Evolutionary conservation across 1,284 basidiomycete genomes (phyloP), one percentile per base, ranked within the genome.

Genomic region (Cystobasidium sp.): DNA sequence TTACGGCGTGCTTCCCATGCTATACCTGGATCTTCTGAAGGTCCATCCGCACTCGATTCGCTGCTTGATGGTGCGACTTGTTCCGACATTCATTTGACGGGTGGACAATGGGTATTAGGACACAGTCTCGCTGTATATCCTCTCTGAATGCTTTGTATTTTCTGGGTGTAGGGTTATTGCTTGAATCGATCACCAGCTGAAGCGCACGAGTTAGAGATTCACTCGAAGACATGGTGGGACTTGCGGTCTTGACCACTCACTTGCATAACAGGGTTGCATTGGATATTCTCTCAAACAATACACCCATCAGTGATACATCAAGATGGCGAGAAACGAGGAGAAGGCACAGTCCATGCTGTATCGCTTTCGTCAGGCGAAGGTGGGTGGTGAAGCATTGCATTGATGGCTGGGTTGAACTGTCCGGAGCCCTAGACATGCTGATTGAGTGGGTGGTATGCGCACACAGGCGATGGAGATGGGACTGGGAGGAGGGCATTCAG

Each of bases 331-430:
- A 84, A 97, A 97, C 90, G 91, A 94, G 83, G 94, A 97, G 84
- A 97, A 97, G 83, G 92, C 94, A 0, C 94, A 96, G 84, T 97
- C 94, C 62, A 98, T 97, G 94, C 88, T 99, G 66, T 97, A 97
- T 84, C 94, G 96, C 77, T 99, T 99, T 84, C 91, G 96, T 75
- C 94, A 98, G 84, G 92, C 93, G 67, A 96, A 99, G 83, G 94
- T 93, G 46, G 47, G 61, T 20, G 7, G 31, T 31, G 31, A 31
- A 46, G n/a, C 41, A 43, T 12, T 61, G 12, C 91, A 39, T 0
- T 61, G 6, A 20, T 24, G 20, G 44, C 44, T 63, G 24, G 61
- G 16, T 8, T 55, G n/a, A 10, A n/a, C 22, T 20, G 14, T 41
- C 5, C 37, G 1, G 14, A 41, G 56, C 37, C 56, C 31, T 31